Base-by-base conservation (phyloP, 495 filamentous ascomycete species). In the Eremomyces bilateralis region DNA sequence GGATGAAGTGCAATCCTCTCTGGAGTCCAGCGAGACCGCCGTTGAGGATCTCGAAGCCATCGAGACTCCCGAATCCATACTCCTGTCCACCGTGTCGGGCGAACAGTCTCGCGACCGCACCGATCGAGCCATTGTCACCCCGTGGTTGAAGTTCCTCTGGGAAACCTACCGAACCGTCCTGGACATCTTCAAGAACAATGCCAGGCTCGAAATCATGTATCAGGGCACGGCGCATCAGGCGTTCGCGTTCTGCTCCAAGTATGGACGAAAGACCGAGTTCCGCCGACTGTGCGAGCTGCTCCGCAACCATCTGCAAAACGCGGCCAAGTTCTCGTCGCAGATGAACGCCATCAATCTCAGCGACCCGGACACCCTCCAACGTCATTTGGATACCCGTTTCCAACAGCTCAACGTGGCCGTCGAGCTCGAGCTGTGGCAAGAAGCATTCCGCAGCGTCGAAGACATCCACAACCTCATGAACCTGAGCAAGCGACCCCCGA, bases 341-440 rank as follows among this genome's bases (percentile, higher is more conserved):
- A 94, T 94, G 80, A 85, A 94, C 56, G 88, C 88, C 42, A 97
- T 97, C 59, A 95, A 97, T 62, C 65, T 97, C 37, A 95, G 80
- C 57, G 90, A 97, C 46, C 74, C 90, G 1, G 88, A 97, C 53
- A 97, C 88, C 20, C 67, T 95, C 17, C 88, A 97, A 58, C 78
- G 88, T 38, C 88, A 97, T 54, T 61, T 97, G 17, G 88, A 95
- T 55, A 97, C 90, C 33, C 80, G 88, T 37, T 97, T 97, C 60
- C 83, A 94, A 58, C 88, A 97, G 60, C 60, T 97, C 35, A 97
- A 97, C 51, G 88, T 97, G 21, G 88, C 88, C 32, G 88, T 95
- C 19, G 90, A 97, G 57, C 63, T 97, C 36, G 88, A 97, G 59
- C 62, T 97, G 29, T 97, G 88, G 90, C 88, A 97, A 58, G 88